Base-by-base conservation (phyloP, 75 land plant genomes). In the Cupressus sempervirens region DNA sequence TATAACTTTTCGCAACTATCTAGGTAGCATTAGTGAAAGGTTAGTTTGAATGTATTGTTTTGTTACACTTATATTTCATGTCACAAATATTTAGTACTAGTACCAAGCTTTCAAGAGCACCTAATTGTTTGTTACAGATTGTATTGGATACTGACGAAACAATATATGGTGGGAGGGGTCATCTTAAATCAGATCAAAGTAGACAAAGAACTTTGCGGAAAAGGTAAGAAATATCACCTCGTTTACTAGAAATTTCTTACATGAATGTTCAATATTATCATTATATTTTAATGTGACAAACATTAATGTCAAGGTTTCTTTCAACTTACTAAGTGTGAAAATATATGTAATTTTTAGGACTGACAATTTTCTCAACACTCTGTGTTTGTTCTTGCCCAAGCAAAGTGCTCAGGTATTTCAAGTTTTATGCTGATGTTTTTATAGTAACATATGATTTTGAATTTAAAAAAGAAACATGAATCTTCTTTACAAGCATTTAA, bases 371-470 rank as follows among this genome's bases (percentile, higher is more conserved):
- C 87, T 89, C 62, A 88, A 87, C 87, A 91, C 92, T 82, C 76
- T 95, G 58, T 88, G 89, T 84, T 83, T 94, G 72, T 52, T 84
- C 43, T 85, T 95, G 83, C 97, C 94, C n/a, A 87, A 89, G 83
- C 92, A 92, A 84, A 94, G 89, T 84, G 95, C 95, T 48, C 97
- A 93, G 95, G 97, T 93, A 85, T 70, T 80, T 56, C 34, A 18
- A 53, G 23, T 7, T 67, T 83, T 18, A 40, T 86, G 45, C 73
- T 50, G 35, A 75, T n/a, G n/a, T 79, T 79, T 18, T 79, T 18
- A 32, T 32, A 72, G 30, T 13, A 72, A 10, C n/a, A n/a, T 83
- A 20, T 54, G 72, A 45, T 83, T 83, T 32, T n/a, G n/a, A n/a
- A 53, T 2, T 23, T 83, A 29, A 41, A 11, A 32, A 43, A 81